These are phyloP conservation scores for Postia placenta DNA, from an alignment of 768 basidiomycete species.

Conservation along the genomic window DNA sequence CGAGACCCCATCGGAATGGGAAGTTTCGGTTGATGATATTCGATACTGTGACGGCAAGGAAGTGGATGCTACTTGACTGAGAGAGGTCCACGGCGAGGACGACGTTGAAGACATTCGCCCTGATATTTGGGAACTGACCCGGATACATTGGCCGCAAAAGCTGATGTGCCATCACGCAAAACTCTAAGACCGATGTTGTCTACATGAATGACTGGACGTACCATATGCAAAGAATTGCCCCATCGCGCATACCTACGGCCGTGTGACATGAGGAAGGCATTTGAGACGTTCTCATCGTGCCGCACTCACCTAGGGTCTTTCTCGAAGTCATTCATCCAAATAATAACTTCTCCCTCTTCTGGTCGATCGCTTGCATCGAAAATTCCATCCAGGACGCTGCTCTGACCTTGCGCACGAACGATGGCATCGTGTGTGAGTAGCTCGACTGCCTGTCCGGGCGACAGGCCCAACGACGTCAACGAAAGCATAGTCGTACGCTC, in stretches of 20 bases:
- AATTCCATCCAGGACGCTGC: constrained; percentile 57
- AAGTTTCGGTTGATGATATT: constrained; percentile 67
- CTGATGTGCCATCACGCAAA: constrained; percentile 34
- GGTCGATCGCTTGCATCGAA: constrained; percentile 85
- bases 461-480: constrained; percentile 57
- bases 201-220: not conserved
- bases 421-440: constrained; percentile 64
- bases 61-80: constrained; percentile 46
- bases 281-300: constrained; percentile 3
- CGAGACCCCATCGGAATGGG: constrained; percentile 82
- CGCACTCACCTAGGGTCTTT: constrained; percentile 60
- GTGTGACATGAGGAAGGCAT: not conserved
- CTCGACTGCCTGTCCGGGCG: constrained; percentile 59
- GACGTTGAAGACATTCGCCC: constrained; percentile 78
- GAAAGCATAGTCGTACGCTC: constrained; percentile 61
- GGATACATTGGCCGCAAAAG: constrained; percentile 76
- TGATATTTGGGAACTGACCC: constrained; percentile 70
- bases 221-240: constrained; percentile 14
- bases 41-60: constrained; percentile 58
- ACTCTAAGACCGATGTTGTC: not conserved
- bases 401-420: constrained; percentile 41
- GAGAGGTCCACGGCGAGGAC: constrained; percentile 81
- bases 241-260: constrained; percentile 18
- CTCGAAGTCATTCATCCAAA: constrained; percentile 92
- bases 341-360: constrained; percentile 69